These are phyloP conservation scores for Plasmodium adleri DNA, from an alignment of 169 alveolate species.

Conservation along the genomic window DNA sequence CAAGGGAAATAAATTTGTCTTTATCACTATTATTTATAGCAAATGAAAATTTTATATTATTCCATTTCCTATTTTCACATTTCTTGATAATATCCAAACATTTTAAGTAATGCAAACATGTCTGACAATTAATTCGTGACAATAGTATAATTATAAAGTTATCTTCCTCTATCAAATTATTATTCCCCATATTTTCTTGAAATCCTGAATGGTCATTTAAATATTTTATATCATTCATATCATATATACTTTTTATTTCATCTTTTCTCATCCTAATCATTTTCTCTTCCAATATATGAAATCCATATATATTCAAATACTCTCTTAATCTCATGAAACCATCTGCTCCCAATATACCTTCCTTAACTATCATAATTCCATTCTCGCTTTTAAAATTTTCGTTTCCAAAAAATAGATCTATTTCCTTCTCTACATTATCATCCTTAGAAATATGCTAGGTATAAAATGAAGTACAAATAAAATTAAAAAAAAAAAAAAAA, in stretches of 20 bases:
- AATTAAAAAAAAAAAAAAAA: not conserved
- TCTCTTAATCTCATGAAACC: conserved; percentile 24
- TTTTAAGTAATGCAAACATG: conserved; percentile 46
- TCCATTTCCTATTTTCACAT: conserved; percentile 24
- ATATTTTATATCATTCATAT: not conserved
- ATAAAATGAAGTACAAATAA: conserved; percentile 13
- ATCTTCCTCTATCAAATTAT: not conserved
- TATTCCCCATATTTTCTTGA: not conserved
- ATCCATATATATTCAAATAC: conserved; percentile 43
- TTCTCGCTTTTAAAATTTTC: conserved; percentile 47
- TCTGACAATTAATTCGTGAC: conserved; percentile 54
- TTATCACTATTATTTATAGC: not conserved
- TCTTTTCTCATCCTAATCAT: conserved; percentile 4
- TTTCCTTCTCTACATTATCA: conserved; percentile 57
- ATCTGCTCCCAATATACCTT: conserved; percentile 9
- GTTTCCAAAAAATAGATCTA: conserved; percentile 48
- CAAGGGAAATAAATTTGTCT: too few relatives aligned
- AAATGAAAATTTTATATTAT: conserved; percentile 40
- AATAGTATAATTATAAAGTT: conserved; percentile 25
- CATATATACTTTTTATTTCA: not conserved
- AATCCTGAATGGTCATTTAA: not conserved
- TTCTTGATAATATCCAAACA: conserved; percentile 26
- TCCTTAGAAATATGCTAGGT: conserved; percentile 58
- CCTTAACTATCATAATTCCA: conserved; percentile 27
- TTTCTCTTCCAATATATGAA: conserved; percentile 58